A percentile compares a stretch with the other conserved stretches of the same genome.
phyloP scores from a whole-genome alignment of 2,329 filamentous ascomycete genomes.

The Triangularia setosa region DNA sequence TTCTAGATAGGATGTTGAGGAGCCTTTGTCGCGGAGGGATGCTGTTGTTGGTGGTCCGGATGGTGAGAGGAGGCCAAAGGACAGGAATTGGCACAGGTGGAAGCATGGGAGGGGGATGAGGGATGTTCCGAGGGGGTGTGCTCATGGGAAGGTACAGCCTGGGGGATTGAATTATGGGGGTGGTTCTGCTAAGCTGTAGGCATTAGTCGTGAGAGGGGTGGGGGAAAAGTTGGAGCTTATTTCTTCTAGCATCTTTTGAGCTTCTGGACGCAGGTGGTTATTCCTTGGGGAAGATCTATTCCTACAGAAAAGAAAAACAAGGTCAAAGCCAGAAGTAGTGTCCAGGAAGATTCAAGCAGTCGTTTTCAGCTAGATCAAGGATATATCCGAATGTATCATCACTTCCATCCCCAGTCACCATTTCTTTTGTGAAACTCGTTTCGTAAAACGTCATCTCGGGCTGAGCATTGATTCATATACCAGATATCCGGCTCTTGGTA shows the following conservation, averaged over 20 bases:
- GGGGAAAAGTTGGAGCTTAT: neutral
- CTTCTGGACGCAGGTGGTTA: neutral
- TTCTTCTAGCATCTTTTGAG: too few species aligned
- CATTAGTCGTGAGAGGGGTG: neutral
- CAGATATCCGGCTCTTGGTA: neutral
- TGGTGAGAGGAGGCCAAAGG: neutral
- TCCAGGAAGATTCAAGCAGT: too few species aligned
- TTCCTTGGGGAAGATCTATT: too few species aligned
- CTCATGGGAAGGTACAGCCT: neutral
- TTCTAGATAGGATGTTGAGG: conserved; percentile 38
- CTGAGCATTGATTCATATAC: too few species aligned
- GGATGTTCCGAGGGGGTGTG: neutral
- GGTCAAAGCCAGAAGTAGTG: too few species aligned
- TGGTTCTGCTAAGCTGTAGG: neutral
- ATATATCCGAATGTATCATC: too few species aligned
- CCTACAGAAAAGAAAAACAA: too few species aligned
- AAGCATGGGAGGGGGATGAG: neutral
- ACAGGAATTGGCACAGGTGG: neutral
- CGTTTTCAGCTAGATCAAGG: too few species aligned
- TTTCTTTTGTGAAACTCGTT: too few species aligned
- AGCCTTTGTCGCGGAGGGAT: neutral
- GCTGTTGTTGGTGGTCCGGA: neutral
- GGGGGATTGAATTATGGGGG: neutral
- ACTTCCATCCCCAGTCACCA: too few species aligned
- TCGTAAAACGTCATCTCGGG: too few species aligned